These are phyloP conservation scores for Usnea hakonensis DNA, from an alignment of 495 filamentous ascomycete genomes.

Conservation along the genomic window DNA sequence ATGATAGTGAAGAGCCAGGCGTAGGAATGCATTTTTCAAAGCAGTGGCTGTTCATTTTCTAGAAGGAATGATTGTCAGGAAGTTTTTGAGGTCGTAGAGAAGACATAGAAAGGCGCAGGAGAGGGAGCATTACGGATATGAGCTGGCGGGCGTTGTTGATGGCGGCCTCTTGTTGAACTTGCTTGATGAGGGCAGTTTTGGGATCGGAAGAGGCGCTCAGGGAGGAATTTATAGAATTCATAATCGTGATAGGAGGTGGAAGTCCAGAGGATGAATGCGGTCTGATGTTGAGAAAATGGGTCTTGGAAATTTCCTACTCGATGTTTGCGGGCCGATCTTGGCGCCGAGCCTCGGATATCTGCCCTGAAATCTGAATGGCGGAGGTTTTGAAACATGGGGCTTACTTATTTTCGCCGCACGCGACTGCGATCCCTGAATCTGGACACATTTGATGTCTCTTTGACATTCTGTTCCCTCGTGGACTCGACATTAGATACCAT, in stretches of 20 bases:
- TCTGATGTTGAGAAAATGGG: background rate
- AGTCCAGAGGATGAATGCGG: background rate
- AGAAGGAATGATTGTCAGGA: background rate
- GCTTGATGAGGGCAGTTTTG: slow-evolving; percentile 63
- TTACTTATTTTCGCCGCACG: slow-evolving; percentile 8
- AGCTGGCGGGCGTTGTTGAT: slow-evolving; percentile 66
- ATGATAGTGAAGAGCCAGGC: slow-evolving; percentile 68
- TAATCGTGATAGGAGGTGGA: slow-evolving; percentile 20
- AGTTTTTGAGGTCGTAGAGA: background rate
- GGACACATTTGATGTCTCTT: slow-evolving; percentile 3
- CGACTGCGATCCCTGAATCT: slow-evolving; percentile 10
- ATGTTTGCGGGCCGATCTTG: slow-evolving; percentile 4
- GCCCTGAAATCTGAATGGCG: background rate
- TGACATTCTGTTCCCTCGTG: background rate
- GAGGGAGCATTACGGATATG: slow-evolving; percentile 53
- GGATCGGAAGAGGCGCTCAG: slow-evolving; percentile 37
- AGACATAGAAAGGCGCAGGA: background rate
- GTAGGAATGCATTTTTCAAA: slow-evolving; percentile 88
- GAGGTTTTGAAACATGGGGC: slow-evolving; percentile 3
- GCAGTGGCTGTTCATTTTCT: slow-evolving; percentile 98
- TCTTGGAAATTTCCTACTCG: background rate
- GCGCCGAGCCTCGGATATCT: slow-evolving; percentile 3
- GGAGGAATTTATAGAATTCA: slow-evolving; percentile 19
- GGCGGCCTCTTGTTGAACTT: slow-evolving; percentile 67
- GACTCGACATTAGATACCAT: background rate